Evolutionary conservation across 2,329 filamentous ascomycete genomes (phyloP), one percentile per base, ranked within the genome.

Genomic region (Cucurbitaria berberidis): DNA sequence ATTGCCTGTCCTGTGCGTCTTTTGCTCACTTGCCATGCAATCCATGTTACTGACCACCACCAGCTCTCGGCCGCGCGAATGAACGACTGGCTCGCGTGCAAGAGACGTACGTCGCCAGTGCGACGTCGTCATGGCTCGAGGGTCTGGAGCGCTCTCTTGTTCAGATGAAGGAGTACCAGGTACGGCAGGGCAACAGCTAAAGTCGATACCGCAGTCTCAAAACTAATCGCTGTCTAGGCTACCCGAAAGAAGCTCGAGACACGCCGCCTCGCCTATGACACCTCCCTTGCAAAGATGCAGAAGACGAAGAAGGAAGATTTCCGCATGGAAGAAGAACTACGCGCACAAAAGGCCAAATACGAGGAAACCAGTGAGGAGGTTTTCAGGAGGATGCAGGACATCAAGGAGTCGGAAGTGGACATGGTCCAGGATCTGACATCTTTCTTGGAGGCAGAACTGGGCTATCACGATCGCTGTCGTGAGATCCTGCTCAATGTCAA

Each of bases 81-180:
- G 93, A 98, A 78, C 87, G 90, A 46, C 84, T 97, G 61, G 90
- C 90, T 10, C 86, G 91, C 42, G 84, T 91, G 50, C 93, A 98
- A 76, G 93, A 96, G 73, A 86, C 82, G 21, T 96, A 93, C 69
- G 86, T 91, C 40, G 82, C 85, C 29, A 85, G 90, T 66, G 89
- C 91, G 57, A 96, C 89, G 15, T 84, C 86, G 29, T 89, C 85
- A 72, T 97, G 93, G 93, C 82, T 96, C 52, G 92, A 97, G 74
- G 92, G 90, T n/a, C 80, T 96, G 19, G 93, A 98, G 74, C 83
- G 92, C 62, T 96, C 89, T 22, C 77, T 96, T 46, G 88, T 91
- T 30, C 95, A 96, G 83, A 93, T 98, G 91, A 97, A 96, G 75
- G 95, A 98, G 71, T 98, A 96, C 68, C 92, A 97, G 83, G 90